Base-by-base conservation (phyloP, 2,329 filamentous ascomycete genomes). In the Pseudogymnoascus sp. region DNA sequence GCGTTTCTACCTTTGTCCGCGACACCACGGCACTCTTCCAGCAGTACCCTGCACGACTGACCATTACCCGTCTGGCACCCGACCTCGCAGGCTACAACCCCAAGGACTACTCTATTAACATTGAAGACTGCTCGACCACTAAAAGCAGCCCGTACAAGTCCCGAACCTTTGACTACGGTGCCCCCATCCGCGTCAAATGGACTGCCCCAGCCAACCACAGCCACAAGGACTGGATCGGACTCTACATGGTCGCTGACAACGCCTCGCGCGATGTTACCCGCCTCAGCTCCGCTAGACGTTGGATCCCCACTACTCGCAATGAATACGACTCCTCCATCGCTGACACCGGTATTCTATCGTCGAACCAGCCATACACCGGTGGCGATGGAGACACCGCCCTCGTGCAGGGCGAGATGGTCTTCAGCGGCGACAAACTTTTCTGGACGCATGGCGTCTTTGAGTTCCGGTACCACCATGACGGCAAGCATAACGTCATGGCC, bases 381-480 rank as follows among this genome's bases (percentile, higher is more conserved):
- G 69, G 72, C 0, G 67, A 74, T 39, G 74, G 75, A 28, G 65
- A 75, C 65, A 76, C 78, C 69, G 77, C 78, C 0, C 80, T 86
- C 65, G 82, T 90, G 3, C 81, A 83, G 11, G 94, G 94, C 43
- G 91, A 96, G 72, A 87, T 97, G 70, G 75, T 90, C 11, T 97
- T 99, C 71, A 80, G 86, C 8, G 92, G 94, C 57, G 92, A 97
- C 76, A 96, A 96, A 76, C 82, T 97, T 2, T 99, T 91, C 87
- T 99, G 94, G 94, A 96, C 89, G 0, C 89, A 93, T 64, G 94
- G 94, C 60, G 89, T 95, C 2, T 99, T 96, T 70, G 94, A 99
- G 71, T 95, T 99, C 78, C 86, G 94, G 39, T 97, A 97, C 75
- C 94, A 99, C 75, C 94, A 99, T 74, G 87, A 90, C 67, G 92